phyloP scores from a whole-genome alignment of 2,329 filamentous ascomycete genomes.

The Lachnellula cervina region DNA sequence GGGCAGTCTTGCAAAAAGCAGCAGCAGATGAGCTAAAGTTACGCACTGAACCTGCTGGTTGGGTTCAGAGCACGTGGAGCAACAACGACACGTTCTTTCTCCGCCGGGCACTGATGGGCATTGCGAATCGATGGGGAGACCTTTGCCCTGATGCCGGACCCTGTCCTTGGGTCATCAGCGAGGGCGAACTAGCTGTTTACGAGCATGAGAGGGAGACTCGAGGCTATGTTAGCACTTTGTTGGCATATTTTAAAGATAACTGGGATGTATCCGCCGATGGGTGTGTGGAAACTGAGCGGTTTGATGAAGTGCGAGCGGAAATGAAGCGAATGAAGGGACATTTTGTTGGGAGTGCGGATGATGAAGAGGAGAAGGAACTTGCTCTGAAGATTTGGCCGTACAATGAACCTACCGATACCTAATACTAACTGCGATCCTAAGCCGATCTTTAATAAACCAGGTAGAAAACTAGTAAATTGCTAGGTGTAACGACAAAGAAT shows the following conservation, averaged over 20 bases:
- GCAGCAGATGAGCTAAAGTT: background rate
- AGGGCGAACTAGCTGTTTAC: conserved; percentile 10
- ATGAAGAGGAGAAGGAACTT: too few relatives aligned
- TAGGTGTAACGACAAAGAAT: too few relatives aligned
- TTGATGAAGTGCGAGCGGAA: conserved; percentile 4
- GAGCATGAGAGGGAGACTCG: conserved; percentile 10
- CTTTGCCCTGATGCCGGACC: conserved; percentile 4
- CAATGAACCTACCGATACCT: too few relatives aligned
- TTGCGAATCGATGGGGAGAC: conserved; percentile 2
- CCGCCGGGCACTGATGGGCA: conserved; percentile 7
- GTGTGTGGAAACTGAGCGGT: conserved; percentile 6
- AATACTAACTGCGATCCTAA: too few relatives aligned
- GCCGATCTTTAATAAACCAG: too few relatives aligned
- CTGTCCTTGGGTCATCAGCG: conserved; percentile 13
- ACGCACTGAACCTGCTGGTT: background rate
- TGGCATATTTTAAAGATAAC: conserved; percentile 12
- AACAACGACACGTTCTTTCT: conserved; percentile 8
- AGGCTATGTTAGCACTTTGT: conserved; percentile 8
- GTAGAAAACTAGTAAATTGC: too few relatives aligned
- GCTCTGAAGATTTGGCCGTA: too few relatives aligned
- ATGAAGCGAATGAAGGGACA: too few relatives aligned
- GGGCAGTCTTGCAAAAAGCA: conserved; percentile 1
- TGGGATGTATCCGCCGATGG: conserved; percentile 11
- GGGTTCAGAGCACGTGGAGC: conserved; percentile 8
- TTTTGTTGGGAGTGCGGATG: too few relatives aligned